Conservation (phyloP, 2,329 filamentous ascomycete genomes). For the Aspergillus bombycis region DNA sequence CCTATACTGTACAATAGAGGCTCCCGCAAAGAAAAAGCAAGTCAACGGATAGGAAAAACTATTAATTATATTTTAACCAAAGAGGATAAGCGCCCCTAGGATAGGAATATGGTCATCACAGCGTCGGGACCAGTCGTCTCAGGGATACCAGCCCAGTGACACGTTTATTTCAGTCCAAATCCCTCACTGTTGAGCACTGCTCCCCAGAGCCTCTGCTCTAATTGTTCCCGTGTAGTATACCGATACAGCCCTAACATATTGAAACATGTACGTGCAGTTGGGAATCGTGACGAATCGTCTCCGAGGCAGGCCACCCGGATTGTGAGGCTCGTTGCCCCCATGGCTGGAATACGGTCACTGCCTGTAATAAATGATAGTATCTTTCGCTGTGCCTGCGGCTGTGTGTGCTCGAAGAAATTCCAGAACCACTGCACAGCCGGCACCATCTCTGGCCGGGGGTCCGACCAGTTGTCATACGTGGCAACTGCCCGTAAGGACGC, state of each 20-base stretch:
- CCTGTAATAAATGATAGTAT: conserved; percentile 86
- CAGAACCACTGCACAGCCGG: conserved; percentile 84
- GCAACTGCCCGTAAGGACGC: conserved; percentile 74
- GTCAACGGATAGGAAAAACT: background rate
- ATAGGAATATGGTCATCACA: conserved; percentile 6
- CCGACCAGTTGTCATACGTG: conserved; percentile 78
- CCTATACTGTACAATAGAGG: background rate
- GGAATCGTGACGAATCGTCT: conserved; percentile 73
- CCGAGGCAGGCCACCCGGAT: conserved; percentile 78
- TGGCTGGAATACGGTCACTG: conserved; percentile 86
- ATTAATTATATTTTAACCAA: background rate
- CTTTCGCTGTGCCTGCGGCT: conserved; percentile 71
- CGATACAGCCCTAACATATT: conserved; percentile 79
- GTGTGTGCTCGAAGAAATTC: conserved; percentile 72
- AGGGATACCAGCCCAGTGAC: conserved; percentile 5
- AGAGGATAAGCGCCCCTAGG: background rate
- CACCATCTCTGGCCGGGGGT: conserved; percentile 57
- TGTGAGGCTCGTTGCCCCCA: conserved; percentile 76
- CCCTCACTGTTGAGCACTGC: conserved; percentile 90
- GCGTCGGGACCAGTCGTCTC: background rate
- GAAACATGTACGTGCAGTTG: conserved; percentile 88
- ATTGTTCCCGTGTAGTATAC: conserved; percentile 66
- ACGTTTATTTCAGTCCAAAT: conserved; percentile 72
- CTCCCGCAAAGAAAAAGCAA: background rate
- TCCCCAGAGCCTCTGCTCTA: conserved; percentile 76